A percentile compares a stretch with the other conserved stretches of the same genome.
phyloP scores from a whole-genome alignment of 257 asterid species.

The Solanum piurae region DNA sequence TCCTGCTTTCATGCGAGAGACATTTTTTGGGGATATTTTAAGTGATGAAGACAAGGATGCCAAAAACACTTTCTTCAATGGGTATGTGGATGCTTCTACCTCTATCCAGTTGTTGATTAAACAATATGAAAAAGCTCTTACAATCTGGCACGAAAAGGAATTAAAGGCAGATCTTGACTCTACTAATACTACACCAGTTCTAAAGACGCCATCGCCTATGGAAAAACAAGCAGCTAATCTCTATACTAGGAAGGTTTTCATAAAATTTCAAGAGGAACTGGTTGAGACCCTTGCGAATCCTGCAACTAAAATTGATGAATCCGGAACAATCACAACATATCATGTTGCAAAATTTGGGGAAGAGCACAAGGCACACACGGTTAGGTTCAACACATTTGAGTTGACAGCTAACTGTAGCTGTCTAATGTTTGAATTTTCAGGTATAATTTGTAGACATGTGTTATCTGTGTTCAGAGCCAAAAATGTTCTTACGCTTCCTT shows the following conservation, averaged over 20 bases:
- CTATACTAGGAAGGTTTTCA: constrained; percentile 61
- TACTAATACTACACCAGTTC: constrained; percentile 29
- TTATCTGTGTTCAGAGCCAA: constrained; percentile 75
- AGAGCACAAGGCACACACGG: constrained; percentile 57
- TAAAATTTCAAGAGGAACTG: constrained; percentile 73
- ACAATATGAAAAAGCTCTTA: constrained; percentile 49
- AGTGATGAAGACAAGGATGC: constrained; percentile 23
- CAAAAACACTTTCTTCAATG: constrained; percentile 39
- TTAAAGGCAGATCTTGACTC: constrained; percentile 64
- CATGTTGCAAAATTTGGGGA: constrained; percentile 81
- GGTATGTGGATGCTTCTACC: constrained; percentile 29
- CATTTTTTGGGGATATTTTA: constrained; percentile 67
- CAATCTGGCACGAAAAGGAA: constrained; percentile 63
- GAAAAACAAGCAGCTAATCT: constrained; percentile 84
- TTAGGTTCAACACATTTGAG: constrained; percentile 43
- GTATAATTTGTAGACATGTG: constrained; percentile 68
- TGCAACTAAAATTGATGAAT: constrained; percentile 49
- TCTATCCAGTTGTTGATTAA: constrained; percentile 42
- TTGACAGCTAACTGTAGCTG: constrained; percentile 79
- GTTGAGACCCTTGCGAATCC: constrained; percentile 84
- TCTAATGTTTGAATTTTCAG: constrained; percentile 66
- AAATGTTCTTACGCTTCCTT: constrained; percentile 64
- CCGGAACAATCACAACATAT: constrained; percentile 34
- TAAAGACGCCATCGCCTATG: constrained; percentile 88
- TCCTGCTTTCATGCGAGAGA: constrained; percentile 52